Evolutionary conservation across 1,139 yeast species (phyloP), one percentile per base, ranked within the genome.

Genomic region (Oligophagozyma castellii): DNA sequence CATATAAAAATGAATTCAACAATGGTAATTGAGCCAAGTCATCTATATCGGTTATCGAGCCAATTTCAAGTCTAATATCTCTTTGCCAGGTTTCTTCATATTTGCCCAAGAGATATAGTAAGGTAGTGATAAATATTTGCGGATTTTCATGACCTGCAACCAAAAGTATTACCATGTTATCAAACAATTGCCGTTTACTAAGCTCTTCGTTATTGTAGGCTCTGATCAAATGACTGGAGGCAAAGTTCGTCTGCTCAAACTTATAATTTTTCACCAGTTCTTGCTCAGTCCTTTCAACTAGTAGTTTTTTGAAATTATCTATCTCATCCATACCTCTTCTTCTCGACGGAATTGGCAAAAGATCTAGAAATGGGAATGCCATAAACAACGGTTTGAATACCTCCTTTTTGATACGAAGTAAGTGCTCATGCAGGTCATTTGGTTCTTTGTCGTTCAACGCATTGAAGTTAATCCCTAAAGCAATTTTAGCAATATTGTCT

Each of bases 91-190:
- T 27, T 1, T 48, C 48, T 28, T 51, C 41, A 32, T 53, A 31
- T 35, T 68, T 70, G 2, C 68, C 67, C 20, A 71, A 40, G 6
- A 67, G 44, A 36, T 62, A 70, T 5, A 72, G 40, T 3, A 67
- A 41, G 0, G 75, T 67, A 1, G 67, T 59, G 38, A 71, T 44
- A 11, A 70, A 48, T 13, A 72, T 43, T 35, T 68, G 70, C 0
- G 79, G 79, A 35, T 72, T 72, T 39, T 72, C 79, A 46, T 72
- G 78, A 0, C 78, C 78, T 0, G 79, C 64, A 26, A 72, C 67
- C 51, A 71, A 53, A 3, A 70, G 52, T 16, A 72, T 71, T 12
- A 70, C 65, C n/a, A 70, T 59, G 46, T 72, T 72, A 42, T 72
- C 78, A 2, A 59, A 48, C 35, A 69, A 59, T 38, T 71, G 76